Base-by-base conservation (phyloP, 345 rosid genomes). In the Excoecaria cochinchinensis region DNA sequence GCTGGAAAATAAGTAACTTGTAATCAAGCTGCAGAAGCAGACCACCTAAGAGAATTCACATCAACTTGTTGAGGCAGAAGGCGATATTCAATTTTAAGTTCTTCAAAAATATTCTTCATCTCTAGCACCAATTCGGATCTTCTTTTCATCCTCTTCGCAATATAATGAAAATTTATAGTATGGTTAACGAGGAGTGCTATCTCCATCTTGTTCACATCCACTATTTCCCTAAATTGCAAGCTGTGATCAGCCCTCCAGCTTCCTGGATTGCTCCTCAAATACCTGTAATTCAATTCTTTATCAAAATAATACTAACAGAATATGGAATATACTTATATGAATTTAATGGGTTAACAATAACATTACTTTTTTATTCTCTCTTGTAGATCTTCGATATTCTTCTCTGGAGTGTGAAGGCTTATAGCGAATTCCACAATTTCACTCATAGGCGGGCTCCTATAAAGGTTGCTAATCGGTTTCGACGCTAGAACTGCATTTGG, bases 21-120 rank as follows among this genome's bases (percentile, higher is more conserved):
- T 1, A 17, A 9, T 70, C 69, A 46, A 59, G 81, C 73, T 75
- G 79, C 40, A 56, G 83, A 47, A 9, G 80, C 80, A 51, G 74
- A n/a, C 25, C 48, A 56, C 60, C 25, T 56, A 56, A 56, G 66
- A 21, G 84, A 57, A 39, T 79, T 79, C 76, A 91, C 63, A 13
- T 66, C 84, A 50, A 90, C 90, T 70, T 87, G 79, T 67, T 89
- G 94, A 74, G 94, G 92, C 71, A 86, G 87, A n/a, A 90, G 92
- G 77, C 78, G 64, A 77, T 89, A 90, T 40, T 82, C 81, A 15
- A 89, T 87, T 42, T 79, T 81, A 31, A 91, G 84, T 48, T 83
- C 89, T 78, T 90, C 92, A 4, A 92, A 85, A 39, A 83, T 76
- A 67, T 66, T 86, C 84, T 89, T 90, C 65, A 90, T 72, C 64